Conservation (phyloP, 768 basidiomycete species). For the Xerocomellus chrysenteron region DNA sequence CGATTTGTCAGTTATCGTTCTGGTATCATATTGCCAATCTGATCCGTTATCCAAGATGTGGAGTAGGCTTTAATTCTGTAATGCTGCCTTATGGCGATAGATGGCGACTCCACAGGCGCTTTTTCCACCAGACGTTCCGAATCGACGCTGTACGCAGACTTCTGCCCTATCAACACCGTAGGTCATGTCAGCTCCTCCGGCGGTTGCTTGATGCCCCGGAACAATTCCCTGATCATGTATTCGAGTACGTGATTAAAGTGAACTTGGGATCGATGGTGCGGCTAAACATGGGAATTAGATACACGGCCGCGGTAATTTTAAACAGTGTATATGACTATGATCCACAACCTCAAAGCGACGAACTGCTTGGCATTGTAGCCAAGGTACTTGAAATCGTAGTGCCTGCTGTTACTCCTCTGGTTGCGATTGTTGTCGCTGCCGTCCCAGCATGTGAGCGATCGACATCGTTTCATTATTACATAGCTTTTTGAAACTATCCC, state of each 20-base stretch:
- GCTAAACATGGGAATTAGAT: not conserved
- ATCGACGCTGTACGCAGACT: constrained; percentile 15
- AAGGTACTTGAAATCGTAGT: not conserved
- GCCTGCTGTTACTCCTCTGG: not conserved
- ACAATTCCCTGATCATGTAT: constrained; percentile 29
- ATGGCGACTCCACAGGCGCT: constrained; percentile 1
- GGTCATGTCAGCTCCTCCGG: constrained; percentile 28
- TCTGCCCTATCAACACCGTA: constrained; percentile 25
- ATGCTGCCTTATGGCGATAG: constrained; percentile 4
- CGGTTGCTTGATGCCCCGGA: constrained; percentile 32
- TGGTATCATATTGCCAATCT: not conserved
- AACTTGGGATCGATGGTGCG: not conserved
- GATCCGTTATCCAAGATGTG: not conserved
- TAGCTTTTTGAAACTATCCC: not conserved
- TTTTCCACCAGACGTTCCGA: constrained; percentile 20
- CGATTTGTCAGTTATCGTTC: not conserved
- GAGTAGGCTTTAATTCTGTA: constrained; percentile 9
- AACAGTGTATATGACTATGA: not conserved
- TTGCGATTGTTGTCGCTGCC: not conserved
- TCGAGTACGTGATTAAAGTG: constrained; percentile 4
- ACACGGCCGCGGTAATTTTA: not conserved
- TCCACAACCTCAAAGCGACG: not conserved
- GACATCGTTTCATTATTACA: not conserved
- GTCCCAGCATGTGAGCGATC: not conserved
- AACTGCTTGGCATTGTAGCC: not conserved